Conservation (phyloP, 2,329 filamentous ascomycete genomes). For the Fusarium ramigenum region DNA sequence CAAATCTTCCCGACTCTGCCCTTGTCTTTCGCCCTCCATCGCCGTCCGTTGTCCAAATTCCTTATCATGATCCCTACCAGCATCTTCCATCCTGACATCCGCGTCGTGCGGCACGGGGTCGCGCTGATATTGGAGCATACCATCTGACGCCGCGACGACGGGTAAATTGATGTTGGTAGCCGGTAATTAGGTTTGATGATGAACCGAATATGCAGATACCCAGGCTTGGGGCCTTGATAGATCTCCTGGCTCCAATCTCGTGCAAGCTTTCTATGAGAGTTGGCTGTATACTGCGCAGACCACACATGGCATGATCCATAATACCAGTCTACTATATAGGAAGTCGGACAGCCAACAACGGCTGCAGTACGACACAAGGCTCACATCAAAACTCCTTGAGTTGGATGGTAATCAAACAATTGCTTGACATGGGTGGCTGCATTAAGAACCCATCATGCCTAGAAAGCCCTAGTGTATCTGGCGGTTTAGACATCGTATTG, state of each 20-base stretch:
- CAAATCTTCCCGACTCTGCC: slow-evolving; percentile 12
- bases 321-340: neutral
- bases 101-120: slow-evolving; percentile 32
- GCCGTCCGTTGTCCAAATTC: slow-evolving; percentile 24
- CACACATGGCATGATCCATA: neutral
- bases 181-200: slow-evolving; percentile 7
- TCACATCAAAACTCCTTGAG: neutral
- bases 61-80: slow-evolving; percentile 39
- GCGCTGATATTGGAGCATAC: slow-evolving; percentile 19
- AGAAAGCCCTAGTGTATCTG: slow-evolving; percentile 9
- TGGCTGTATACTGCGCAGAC: slow-evolving; percentile 6
- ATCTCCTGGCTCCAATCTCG: neutral
- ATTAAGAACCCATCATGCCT: slow-evolving; percentile 5
- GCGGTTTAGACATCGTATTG: slow-evolving; percentile 35
- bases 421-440: slow-evolving; percentile 17
- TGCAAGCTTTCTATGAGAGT: slow-evolving; percentile 10
- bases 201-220: slow-evolving; percentile 14
- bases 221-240: slow-evolving; percentile 1
- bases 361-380: neutral
- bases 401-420: neutral
- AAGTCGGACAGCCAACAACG: slow-evolving; percentile 1
- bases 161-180: slow-evolving; percentile 8
- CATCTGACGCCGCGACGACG: slow-evolving; percentile 8
- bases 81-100: slow-evolving; percentile 22
- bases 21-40: slow-evolving; percentile 3